Percentiles rank a stretch among this genome's conserved stretches.
Conservation (phyloP, 1,139 yeast species). For the Spencermartinsiella ligniputridi region DNA sequence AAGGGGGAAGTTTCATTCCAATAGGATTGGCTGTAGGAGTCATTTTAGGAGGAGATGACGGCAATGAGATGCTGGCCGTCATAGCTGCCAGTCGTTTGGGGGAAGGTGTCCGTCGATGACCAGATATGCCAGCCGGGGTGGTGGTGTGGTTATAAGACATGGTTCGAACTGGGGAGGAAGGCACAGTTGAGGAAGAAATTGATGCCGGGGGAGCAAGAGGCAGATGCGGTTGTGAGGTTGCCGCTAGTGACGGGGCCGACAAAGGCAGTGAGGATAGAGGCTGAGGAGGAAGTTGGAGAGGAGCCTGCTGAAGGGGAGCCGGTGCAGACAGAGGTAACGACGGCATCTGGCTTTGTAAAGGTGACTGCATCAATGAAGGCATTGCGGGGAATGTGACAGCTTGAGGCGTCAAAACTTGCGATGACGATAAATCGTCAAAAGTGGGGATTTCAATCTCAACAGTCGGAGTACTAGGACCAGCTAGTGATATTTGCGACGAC, state of each 20-base stretch:
- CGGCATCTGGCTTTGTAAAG: too few relatives aligned
- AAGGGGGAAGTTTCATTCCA: not conserved
- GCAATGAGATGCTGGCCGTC: conserved; percentile 2
- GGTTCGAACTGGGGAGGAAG: not conserved
- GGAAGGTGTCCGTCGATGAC: conserved; percentile 7
- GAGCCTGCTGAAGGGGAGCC: conserved; percentile 6
- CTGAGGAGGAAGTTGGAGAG: conserved; percentile 13
- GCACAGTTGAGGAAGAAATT: not conserved
- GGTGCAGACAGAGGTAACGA: too few relatives aligned
- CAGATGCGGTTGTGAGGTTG: not conserved
- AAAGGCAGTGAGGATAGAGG: conserved; percentile 9
- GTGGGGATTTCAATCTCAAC: conserved; percentile 58
- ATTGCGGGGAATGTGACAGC: conserved; percentile 7
- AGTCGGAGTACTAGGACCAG: conserved; percentile 28
- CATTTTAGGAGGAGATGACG: conserved; percentile 6
- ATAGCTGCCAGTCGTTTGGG: conserved; percentile 12
- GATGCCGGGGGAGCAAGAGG: not conserved
- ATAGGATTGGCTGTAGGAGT: not conserved
- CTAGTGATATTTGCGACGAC: conserved; percentile 17
- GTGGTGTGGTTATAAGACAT: not conserved
- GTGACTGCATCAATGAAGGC: conserved; percentile 3
- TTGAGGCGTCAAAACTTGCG: conserved; percentile 7
- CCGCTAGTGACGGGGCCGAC: not conserved
- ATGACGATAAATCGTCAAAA: conserved; percentile 34
- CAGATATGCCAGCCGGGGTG: not conserved